A percentile compares a stretch with the other conserved stretches of the same genome.
phyloP scores from a whole-genome alignment of 176 grass and related monocot species.

The Puya raimondii region DNA sequence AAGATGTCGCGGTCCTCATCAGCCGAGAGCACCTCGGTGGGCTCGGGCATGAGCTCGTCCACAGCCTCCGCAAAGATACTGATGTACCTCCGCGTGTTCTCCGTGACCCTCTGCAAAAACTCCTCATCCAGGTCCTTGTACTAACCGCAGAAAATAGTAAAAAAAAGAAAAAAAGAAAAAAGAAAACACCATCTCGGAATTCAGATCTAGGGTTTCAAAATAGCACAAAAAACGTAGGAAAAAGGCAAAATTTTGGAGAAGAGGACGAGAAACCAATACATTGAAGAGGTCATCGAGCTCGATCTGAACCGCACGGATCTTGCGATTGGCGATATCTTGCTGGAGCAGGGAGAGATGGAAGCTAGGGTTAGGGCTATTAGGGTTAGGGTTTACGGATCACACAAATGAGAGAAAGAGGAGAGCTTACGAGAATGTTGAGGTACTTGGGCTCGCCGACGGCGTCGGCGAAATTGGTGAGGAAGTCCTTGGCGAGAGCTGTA shows the following conservation, averaged over 20 bases:
- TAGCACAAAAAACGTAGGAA: neutral
- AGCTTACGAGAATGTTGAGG: slow-evolving; percentile 62
- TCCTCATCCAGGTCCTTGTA: slow-evolving; percentile 83
- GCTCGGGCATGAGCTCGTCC: slow-evolving; percentile 93
- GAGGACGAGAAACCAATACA: slow-evolving; percentile 25
- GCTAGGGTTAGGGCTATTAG: slow-evolving; percentile 6
- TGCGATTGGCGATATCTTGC: slow-evolving; percentile 93
- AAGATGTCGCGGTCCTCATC: slow-evolving; percentile 90
- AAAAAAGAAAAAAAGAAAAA: too few relatives aligned
- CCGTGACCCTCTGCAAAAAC: slow-evolving; percentile 71
- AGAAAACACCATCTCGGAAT: neutral
- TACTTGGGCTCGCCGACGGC: slow-evolving; percentile 77
- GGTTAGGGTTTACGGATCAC: neutral
- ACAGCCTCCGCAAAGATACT: slow-evolving; percentile 62
- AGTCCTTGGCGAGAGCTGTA: slow-evolving; percentile 83
- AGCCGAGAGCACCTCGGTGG: slow-evolving; percentile 70
- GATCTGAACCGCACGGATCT: slow-evolving; percentile 59
- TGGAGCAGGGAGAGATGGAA: slow-evolving; percentile 13
- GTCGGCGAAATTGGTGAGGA: slow-evolving; percentile 62
- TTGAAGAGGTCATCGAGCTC: slow-evolving; percentile 83
- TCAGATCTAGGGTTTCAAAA: slow-evolving; percentile 7
- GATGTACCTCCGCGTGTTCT: slow-evolving; percentile 80
- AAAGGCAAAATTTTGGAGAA: neutral
- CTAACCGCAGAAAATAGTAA: slow-evolving; percentile 10
- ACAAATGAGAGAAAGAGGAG: neutral